A percentile compares a stretch with the other conserved stretches of the same genome.
These are phyloP conservation scores for Crataegus laevigata DNA, from an alignment of 306 rosid genomes.

Conservation along the genomic window DNA sequence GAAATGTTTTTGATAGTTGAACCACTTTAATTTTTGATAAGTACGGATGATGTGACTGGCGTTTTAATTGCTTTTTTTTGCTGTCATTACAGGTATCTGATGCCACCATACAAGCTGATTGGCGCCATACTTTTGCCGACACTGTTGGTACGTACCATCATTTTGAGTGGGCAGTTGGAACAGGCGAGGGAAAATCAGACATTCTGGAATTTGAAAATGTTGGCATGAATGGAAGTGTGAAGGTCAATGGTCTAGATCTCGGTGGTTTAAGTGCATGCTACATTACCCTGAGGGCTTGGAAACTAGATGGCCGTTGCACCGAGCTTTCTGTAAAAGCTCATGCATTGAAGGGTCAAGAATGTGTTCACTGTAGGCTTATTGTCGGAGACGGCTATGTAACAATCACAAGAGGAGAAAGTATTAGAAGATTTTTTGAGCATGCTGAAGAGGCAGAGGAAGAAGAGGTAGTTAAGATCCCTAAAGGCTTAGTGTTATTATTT, in stretches of 20 bases:
- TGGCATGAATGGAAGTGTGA: conserved; percentile 79
- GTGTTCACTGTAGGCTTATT: conserved; percentile 87
- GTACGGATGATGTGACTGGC: conserved; percentile 10
- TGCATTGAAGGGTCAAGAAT: conserved; percentile 84
- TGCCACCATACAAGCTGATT: conserved; percentile 80
- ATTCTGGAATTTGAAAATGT: conserved; percentile 88
- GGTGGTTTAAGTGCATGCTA: conserved; percentile 77
- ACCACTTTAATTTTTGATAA: background rate
- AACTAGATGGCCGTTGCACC: conserved; percentile 81
- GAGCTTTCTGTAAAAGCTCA: conserved; percentile 95
- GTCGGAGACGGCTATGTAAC: conserved; percentile 90
- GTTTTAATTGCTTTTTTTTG: conserved; percentile 12
- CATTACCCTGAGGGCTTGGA: conserved; percentile 91
- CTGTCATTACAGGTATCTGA: conserved; percentile 61
- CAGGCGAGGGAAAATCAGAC: conserved; percentile 93
- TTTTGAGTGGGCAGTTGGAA: conserved; percentile 99
- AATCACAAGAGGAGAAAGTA: conserved; percentile 88
- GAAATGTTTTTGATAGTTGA: conserved; percentile 1
- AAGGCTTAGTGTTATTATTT: conserved; percentile 18
- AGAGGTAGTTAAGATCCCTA: conserved; percentile 58
- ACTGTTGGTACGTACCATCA: conserved; percentile 75
- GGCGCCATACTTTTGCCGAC: conserved; percentile 85
- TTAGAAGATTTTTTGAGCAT: conserved; percentile 89
- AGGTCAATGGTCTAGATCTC: conserved; percentile 72
- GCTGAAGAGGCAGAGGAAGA: conserved; percentile 99